Evolutionary conservation across 2,329 filamentous ascomycete genomes (phyloP).

Genomic region (Cladophialophora psammophila): DNA sequence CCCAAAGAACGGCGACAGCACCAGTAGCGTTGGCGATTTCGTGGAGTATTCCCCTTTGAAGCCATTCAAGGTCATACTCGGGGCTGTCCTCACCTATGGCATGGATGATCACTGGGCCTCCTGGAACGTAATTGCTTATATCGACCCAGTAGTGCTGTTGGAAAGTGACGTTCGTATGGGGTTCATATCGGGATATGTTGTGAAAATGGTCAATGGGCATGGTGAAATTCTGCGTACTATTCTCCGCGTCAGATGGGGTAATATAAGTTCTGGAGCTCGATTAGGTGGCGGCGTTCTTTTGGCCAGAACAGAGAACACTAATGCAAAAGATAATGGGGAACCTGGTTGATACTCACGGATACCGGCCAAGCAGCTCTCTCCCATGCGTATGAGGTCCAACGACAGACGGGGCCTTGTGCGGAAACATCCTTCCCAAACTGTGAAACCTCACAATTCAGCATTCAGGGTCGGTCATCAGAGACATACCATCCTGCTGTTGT

Average conservation of each 20-base stretch:
- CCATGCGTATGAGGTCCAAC: constrained; percentile 1
- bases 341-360: constrained; percentile 4
- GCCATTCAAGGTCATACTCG: constrained; percentile 67
- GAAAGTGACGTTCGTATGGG: constrained; percentile 53
- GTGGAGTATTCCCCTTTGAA: constrained; percentile 79
- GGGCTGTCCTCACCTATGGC: constrained; percentile 71
- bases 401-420: not conserved
- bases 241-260: not conserved
- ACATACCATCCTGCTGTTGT: constrained; percentile 9
- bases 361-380: constrained; percentile 3
- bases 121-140: constrained; percentile 73
- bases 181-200: constrained; percentile 31
- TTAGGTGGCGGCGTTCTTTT: not conserved
- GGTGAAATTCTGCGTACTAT: constrained; percentile 47
- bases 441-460: not conserved
- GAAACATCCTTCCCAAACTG: not conserved
- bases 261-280: not conserved
- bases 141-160: constrained; percentile 80
- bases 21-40: constrained; percentile 73
- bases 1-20: constrained; percentile 79
- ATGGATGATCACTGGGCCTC: constrained; percentile 81
- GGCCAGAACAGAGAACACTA: not conserved
- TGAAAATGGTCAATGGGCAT: constrained; percentile 32
- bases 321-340: not conserved
- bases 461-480: too few species aligned